Evolutionary conservation across 2,329 filamentous ascomycete genomes (phyloP).

Genomic region (Incumbomyces lentus): DNA sequence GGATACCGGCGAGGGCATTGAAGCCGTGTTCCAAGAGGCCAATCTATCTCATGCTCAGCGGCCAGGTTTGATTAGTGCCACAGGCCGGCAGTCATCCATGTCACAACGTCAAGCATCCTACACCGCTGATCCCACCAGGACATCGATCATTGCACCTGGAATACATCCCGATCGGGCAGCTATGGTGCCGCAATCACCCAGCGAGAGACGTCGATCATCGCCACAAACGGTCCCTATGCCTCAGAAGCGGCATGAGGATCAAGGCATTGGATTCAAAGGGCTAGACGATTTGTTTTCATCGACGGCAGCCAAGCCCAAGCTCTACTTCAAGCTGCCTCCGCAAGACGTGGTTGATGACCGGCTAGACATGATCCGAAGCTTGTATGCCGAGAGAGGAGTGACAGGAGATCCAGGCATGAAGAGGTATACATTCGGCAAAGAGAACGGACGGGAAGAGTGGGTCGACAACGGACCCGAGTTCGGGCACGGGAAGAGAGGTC

Average conservation of each 20-base stretch:
- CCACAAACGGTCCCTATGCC: constrained; percentile 1
- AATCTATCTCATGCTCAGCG: constrained; percentile 14
- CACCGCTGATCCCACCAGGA: neutral
- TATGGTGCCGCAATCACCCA: neutral
- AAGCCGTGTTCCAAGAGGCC: constrained; percentile 47
- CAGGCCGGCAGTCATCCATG: neutral
- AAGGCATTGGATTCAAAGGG: constrained; percentile 39
- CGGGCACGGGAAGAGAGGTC: constrained; percentile 31
- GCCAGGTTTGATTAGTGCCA: constrained; percentile 1
- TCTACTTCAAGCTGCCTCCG: constrained; percentile 57
- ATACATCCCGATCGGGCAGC: constrained; percentile 1
- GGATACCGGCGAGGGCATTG: constrained; percentile 45
- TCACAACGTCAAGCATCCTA: constrained; percentile 4
- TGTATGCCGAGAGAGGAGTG: constrained; percentile 24
- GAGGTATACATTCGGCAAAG: constrained; percentile 60
- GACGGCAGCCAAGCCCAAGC: constrained; percentile 51
- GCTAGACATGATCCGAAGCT: constrained; percentile 46
- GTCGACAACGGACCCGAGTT: constrained; percentile 65
- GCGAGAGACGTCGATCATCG: constrained; percentile 5
- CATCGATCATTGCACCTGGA: constrained; percentile 6
- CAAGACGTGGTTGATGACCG: constrained; percentile 55
- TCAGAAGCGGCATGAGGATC: constrained; percentile 1
- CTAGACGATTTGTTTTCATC: constrained; percentile 51
- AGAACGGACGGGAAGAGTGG: constrained; percentile 44
- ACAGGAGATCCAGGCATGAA: constrained; percentile 47